Evolutionary conservation across 257 asterid species (phyloP).

Genomic region (Linderniella brevidens): DNA sequence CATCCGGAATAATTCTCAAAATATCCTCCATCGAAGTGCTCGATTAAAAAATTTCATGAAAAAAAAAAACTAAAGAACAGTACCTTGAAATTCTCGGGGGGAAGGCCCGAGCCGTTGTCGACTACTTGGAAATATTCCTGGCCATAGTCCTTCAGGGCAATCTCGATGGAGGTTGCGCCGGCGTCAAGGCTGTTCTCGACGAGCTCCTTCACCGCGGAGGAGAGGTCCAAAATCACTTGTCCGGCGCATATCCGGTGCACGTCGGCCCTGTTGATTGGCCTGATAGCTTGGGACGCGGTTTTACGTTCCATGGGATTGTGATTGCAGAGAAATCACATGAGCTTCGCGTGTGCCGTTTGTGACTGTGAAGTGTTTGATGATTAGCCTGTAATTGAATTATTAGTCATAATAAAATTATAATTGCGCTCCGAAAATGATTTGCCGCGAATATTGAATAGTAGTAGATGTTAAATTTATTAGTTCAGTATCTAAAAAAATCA

Average conservation of each 20-base stretch:
- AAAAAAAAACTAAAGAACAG: not conserved
- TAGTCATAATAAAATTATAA: no score
- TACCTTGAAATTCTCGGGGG: conserved; percentile 70
- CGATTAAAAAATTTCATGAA: not conserved
- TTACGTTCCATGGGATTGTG: conserved; percentile 27
- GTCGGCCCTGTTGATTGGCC: conserved; percentile 50
- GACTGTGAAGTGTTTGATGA: conserved; percentile 6
- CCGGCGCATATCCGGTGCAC: conserved; percentile 86
- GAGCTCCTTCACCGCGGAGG: conserved; percentile 96
- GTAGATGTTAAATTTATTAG: no score
- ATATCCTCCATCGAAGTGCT: not conserved
- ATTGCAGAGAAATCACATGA: no score
- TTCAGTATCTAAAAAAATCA: no score
- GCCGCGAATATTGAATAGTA: no score
- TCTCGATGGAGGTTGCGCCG: conserved; percentile 79
- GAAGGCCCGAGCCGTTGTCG: conserved; percentile 84
- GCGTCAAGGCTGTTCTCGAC: conserved; percentile 98
- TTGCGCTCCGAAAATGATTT: no score
- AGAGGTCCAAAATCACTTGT: conserved; percentile 79
- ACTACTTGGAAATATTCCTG: conserved; percentile 73
- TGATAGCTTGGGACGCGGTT: conserved; percentile 21
- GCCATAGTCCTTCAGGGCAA: conserved; percentile 63
- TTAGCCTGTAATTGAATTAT: not conserved
- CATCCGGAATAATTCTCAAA: not conserved
- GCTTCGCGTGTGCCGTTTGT: no score